Evolutionary conservation across 352 stramenopile species (phyloP), one percentile per base, ranked within the genome.

Genomic region (Phytophthora sp.): DNA sequence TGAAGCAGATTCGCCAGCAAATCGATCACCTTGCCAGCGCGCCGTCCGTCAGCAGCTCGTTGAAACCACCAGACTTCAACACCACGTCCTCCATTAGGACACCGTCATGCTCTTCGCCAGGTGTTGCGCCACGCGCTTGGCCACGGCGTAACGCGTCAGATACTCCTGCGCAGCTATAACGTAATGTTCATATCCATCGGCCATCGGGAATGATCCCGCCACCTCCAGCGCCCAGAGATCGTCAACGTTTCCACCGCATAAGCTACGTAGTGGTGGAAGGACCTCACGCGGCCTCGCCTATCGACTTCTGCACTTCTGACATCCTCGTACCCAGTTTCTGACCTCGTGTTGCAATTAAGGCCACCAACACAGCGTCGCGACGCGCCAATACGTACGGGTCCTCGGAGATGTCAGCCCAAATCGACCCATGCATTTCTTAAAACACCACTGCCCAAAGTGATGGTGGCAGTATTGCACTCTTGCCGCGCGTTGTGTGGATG

Each of bases 81-180:
- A 56, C 31, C 3, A 56, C n/a, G n/a, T 56, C 18, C 3, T 56
- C 7, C 18, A 56, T 56, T 1, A 56, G 4, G 20, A 56, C 31
- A 23, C 4, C 18, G 20, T 45, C 49, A 15, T n/a, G n/a, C n/a
- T n/a, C n/a, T n/a, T n/a, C n/a, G 30, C 31, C 3, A 20, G 44
- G 20, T 56, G 49, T 5, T 42, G 30, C 1, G 12, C n/a, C 9
- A 54, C 44, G 2, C 4, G 4, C 23, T n/a, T n/a, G n/a, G n/a
- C n/a, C 12, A 51, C 44, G 2, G 24, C 44, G 12, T 51, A 51
- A 3, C 11, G 27, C 16, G 47, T 55, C 1, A 55, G 18, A 9
- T 55, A 55, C 47, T 55, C 46, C 1, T 41, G 16, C 0, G 42
- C 42, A 2, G 42, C 42, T 0, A 50, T 33, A 0, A 50, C 42